Conservation (phyloP, 352 stramenopile genomes). For the Phytophthora rubi region DNA sequence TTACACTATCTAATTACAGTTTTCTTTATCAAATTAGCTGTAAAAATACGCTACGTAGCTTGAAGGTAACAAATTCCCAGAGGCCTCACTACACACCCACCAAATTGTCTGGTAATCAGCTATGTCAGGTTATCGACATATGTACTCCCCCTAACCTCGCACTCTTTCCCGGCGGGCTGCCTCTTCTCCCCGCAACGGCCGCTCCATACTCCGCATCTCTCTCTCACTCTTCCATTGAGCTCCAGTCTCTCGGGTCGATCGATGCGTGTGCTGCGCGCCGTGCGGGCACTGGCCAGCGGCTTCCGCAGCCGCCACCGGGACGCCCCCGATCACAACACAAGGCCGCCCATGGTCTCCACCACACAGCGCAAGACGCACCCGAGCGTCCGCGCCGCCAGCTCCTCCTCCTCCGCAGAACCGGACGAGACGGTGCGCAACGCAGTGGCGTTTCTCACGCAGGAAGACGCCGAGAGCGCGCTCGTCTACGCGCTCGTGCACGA, state of each 20-base stretch:
- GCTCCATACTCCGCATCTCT: constrained; percentile 15
- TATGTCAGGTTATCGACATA: background rate
- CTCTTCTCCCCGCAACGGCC: constrained; percentile 30
- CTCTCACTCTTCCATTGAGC: constrained; percentile 30
- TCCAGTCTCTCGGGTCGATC: background rate
- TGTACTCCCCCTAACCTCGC: background rate
- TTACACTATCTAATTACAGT: background rate
- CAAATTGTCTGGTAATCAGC: too few species aligned
- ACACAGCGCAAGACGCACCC: constrained; percentile 15
- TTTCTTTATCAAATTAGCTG: too few species aligned
- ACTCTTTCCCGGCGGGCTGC: background rate
- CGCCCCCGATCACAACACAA: constrained; percentile 1
- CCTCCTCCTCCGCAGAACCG: background rate
- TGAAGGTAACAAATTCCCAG: too few species aligned
- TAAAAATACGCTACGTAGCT: too few species aligned
- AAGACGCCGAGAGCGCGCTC: constrained; percentile 73
- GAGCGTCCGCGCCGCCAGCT: constrained; percentile 9
- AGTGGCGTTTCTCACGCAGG: constrained; percentile 67
- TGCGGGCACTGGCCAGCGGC: constrained; percentile 32
- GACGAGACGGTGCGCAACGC: constrained; percentile 71
- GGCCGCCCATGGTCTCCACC: background rate
- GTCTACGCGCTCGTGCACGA: constrained; percentile 82
- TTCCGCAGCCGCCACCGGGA: constrained; percentile 24
- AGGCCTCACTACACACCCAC: too few species aligned
- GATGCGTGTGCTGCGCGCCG: constrained; percentile 35